Evolutionary conservation across 257 asterid genomes (phyloP).

Genomic region (Ocimum tenuiflorum): DNA sequence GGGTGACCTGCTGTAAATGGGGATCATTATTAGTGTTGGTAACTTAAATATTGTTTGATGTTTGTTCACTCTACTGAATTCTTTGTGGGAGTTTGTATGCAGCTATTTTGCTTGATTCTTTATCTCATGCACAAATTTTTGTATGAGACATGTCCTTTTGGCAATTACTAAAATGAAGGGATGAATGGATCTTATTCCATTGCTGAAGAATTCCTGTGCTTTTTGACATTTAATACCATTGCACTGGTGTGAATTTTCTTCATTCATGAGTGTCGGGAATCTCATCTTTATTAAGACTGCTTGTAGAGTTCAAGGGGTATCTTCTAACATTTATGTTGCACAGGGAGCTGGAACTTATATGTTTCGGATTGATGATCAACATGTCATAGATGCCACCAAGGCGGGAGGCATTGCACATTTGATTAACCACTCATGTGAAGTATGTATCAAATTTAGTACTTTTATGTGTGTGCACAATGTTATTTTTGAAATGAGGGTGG

Average conservation of each 20-base stretch:
- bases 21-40: neutral
- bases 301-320: slow-evolving; percentile 6
- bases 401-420: slow-evolving; percentile 96
- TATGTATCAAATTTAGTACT: slow-evolving; percentile 30
- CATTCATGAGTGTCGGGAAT: slow-evolving; percentile 4
- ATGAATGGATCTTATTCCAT: neutral
- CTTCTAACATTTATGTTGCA: slow-evolving; percentile 12
- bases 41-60: neutral
- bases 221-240: slow-evolving; percentile 10
- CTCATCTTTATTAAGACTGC: slow-evolving; percentile 8
- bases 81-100: slow-evolving; percentile 2
- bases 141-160: neutral
- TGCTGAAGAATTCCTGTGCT: neutral
- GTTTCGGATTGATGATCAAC: slow-evolving; percentile 86
- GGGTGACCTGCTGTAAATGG: neutral
- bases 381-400: slow-evolving; percentile 93
- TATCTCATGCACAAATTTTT: neutral
- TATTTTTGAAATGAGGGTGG: neutral
- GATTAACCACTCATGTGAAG: slow-evolving; percentile 97
- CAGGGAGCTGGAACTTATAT: slow-evolving; percentile 99
- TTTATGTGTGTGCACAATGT: slow-evolving; percentile 10
- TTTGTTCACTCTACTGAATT: neutral
- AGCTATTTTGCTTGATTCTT: neutral
- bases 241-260: neutral
- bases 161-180: neutral